phyloP scores from a whole-genome alignment of 345 rosid species.

The Fremontodendron californicum region DNA sequence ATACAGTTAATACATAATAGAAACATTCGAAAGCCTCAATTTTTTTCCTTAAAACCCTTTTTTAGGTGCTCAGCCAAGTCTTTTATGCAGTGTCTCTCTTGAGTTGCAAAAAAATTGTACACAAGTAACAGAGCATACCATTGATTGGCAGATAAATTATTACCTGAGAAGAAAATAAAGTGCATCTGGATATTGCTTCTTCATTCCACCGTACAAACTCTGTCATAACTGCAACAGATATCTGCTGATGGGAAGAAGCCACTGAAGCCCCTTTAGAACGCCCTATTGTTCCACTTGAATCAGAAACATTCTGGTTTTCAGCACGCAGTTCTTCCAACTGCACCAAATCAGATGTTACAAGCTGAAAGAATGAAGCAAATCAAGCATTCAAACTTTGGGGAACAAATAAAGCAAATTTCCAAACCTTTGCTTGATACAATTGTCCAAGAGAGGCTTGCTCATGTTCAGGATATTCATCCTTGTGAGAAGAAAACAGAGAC shows the following conservation, averaged over 20 bases:
- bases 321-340: conserved; percentile 93
- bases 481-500: conserved; percentile 86
- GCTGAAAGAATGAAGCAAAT: not conserved
- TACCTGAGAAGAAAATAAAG: conserved; percentile 87
- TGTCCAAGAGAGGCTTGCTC: conserved; percentile 92
- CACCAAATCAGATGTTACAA: conserved; percentile 19
- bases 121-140: conserved; percentile 8
- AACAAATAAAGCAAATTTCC: conserved; percentile 11
- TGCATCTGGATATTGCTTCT: conserved; percentile 94
- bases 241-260: conserved; percentile 81
- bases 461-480: conserved; percentile 95
- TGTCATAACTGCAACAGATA: conserved; percentile 96
- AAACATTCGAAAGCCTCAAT: not conserved
- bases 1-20: not conserved
- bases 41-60: not conserved
- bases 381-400: conserved; percentile 10
- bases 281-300: conserved; percentile 85
- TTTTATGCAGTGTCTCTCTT: not conserved
- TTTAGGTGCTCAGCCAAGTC: not conserved
- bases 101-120: not conserved
- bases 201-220: conserved; percentile 99
- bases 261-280: conserved; percentile 87
- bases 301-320: conserved; percentile 67
- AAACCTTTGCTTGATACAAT: conserved; percentile 85
- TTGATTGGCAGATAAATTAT: conserved; percentile 15